Base-by-base conservation (phyloP, 208 protist species). In the Polymyxa betae region DNA sequence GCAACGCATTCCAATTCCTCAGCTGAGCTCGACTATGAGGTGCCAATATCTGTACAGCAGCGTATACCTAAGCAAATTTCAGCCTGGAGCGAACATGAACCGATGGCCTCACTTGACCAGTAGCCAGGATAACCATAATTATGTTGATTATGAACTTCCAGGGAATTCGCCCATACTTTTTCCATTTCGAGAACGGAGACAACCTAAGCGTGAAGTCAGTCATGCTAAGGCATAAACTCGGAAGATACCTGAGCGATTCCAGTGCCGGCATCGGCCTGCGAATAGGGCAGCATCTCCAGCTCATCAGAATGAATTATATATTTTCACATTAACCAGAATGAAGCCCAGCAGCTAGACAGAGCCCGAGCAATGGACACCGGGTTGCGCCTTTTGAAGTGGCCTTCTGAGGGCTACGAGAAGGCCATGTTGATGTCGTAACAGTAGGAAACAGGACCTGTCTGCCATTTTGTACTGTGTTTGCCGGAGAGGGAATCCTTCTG, bases 81-180 rank as follows among this genome's bases (percentile, higher is more conserved):
- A 38, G 16, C 5, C 5, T 82, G 5, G 16, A 82, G n/a, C 5
- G 35, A 82, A 35, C 5, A n/a, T 5, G 16, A 82, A n/a, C 10
- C 72, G 5, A n/a, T 82, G 35, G 10, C n/a, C n/a, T 20, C 12
- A 82, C 72, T n/a, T 82, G 16, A 43, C 16, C 35, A 5, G 88
- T 89, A 12, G 88, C 66, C 32, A 89, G 29, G 16, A 89, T 66
- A 1, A 89, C 88, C n/a, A 89, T 77, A n/a, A 66, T 32, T 20
- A 89, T 72, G n/a, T 89, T 89, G n/a, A 60, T 77, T 29, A 89
- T 5, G 49, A 89, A 89, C 38, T 89, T 89, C 88, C 88, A 89
- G 29, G 88, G 88, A 64, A 72, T 38, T 20, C 46, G 88, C 16
- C 88, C 88, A 72, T 89, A 89, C n/a, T 89, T 89, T 45, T 12